phyloP scores from a whole-genome alignment of 2,329 filamentous ascomycete genomes.

The Nothomitra cinnamomea region DNA sequence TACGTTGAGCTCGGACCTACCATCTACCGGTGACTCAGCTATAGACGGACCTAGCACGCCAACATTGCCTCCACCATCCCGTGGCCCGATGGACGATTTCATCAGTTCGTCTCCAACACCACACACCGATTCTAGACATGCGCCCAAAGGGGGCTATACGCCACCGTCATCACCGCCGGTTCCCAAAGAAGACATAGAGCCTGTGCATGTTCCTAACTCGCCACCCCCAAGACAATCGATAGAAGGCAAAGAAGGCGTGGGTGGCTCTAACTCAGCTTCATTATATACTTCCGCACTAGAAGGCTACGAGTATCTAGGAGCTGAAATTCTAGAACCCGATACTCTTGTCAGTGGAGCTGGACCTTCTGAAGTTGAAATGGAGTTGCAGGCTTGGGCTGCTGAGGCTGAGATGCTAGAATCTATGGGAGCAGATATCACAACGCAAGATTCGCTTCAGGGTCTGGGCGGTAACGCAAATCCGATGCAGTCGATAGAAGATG shows the following conservation, averaged over 20 bases:
- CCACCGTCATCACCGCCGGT: constrained; percentile 21
- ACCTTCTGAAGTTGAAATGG: too few relatives aligned
- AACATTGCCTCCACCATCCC: constrained; percentile 20
- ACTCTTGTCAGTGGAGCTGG: too few relatives aligned
- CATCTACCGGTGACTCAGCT: constrained; percentile 12
- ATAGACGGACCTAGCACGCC: constrained; percentile 25
- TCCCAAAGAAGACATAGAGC: neutral
- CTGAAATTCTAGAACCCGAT: too few relatives aligned
- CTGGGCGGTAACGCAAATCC: neutral
- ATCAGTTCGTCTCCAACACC: constrained; percentile 36
- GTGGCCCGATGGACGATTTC: constrained; percentile 26
- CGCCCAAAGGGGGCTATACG: constrained; percentile 16
- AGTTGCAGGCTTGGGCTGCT: too few relatives aligned
- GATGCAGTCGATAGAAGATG: neutral
- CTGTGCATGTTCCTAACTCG: neutral
- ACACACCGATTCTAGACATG: constrained; percentile 15
- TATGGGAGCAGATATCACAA: too few relatives aligned
- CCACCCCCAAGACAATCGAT: neutral
- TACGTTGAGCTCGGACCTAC: constrained; percentile 15
- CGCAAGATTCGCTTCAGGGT: neutral
- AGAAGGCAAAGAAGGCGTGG: neutral
- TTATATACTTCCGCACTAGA: too few relatives aligned
- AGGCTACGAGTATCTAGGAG: too few relatives aligned
- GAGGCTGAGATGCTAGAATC: too few relatives aligned
- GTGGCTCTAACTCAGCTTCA: neutral